A percentile compares a stretch with the other conserved stretches of the same genome.
Evolutionary conservation across 352 stramenopile genomes (phyloP).

Genomic region (Chrysophaeum taylorii): DNA sequence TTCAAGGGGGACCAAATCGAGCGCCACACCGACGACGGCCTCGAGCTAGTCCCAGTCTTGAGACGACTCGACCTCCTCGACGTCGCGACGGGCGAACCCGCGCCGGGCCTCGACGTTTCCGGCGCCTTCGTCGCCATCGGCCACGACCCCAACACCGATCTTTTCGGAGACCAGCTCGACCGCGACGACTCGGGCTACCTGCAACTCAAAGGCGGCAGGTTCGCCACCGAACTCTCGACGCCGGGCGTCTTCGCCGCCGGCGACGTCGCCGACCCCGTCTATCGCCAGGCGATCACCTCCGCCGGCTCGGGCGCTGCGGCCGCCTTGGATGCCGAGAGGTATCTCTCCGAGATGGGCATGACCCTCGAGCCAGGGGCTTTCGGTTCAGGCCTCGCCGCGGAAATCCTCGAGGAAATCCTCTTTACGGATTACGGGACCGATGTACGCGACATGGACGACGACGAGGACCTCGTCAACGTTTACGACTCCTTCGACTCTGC

Average conservation of each 20-base stretch:
- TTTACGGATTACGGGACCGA: no score
- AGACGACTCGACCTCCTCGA: not conserved
- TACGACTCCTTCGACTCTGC: conserved; percentile 33
- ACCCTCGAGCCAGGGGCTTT: conserved; percentile 10
- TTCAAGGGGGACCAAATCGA: conserved; percentile 39
- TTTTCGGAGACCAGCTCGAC: conserved; percentile 28
- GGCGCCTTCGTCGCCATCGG: conserved; percentile 50
- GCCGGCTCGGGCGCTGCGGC: conserved; percentile 56
- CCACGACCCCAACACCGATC: conserved; percentile 48
- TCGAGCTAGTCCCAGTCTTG: not conserved
- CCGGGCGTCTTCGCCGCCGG: conserved; percentile 64
- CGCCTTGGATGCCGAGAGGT: conserved; percentile 55
- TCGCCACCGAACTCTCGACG: conserved; percentile 31
- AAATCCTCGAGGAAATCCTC: no score
- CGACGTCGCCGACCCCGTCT: conserved; percentile 61
- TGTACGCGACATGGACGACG: conserved; percentile 14
- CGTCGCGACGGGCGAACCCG: not conserved
- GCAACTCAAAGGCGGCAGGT: not conserved
- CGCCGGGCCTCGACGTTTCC: not conserved
- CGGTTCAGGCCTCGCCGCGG: no score
- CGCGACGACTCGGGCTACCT: conserved; percentile 24
- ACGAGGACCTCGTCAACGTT: conserved; percentile 36
- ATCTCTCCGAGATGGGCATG: conserved; percentile 48
- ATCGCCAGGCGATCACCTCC: conserved; percentile 64
- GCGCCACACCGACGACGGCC: not conserved